Evolutionary conservation across 192 early-diverging fungal genomes (phyloP).

Genomic region (Podila minutissima): DNA sequence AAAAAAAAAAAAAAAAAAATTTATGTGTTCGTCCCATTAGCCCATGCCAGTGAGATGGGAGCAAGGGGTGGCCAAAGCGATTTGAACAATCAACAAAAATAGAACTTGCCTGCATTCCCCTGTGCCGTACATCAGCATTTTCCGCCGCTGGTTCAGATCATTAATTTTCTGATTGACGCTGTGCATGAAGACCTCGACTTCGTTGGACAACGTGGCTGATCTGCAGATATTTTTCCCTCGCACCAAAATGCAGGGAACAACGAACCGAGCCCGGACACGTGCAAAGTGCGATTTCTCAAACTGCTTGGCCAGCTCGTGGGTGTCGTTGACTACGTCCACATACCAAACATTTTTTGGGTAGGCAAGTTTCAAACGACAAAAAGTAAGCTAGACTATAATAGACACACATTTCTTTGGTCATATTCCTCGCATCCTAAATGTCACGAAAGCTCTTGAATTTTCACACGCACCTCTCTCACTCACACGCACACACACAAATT

Average conservation of each 20-base stretch:
- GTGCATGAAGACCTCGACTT: conserved; percentile 51
- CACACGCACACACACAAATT: not conserved
- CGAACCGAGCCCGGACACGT: conserved; percentile 49
- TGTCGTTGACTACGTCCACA: conserved; percentile 38
- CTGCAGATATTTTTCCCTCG: conserved; percentile 48
- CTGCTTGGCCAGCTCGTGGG: conserved; percentile 37
- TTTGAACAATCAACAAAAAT: not conserved
- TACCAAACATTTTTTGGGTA: not conserved
- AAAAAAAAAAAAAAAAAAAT: too few relatives aligned
- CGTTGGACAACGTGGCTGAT: conserved; percentile 50
- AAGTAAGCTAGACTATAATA: too few relatives aligned
- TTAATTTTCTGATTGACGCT: conserved; percentile 48
- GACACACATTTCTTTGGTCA: too few relatives aligned
- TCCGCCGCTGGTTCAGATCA: conserved; percentile 45
- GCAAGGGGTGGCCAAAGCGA: too few relatives aligned
- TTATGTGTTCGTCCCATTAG: too few relatives aligned
- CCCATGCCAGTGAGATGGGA: too few relatives aligned
- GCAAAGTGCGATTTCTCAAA: conserved; percentile 54
- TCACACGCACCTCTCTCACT: too few relatives aligned
- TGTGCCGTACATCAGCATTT: conserved; percentile 48
- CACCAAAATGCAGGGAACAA: conserved; percentile 48
- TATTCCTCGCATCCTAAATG: too few relatives aligned
- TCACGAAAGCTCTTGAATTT: too few relatives aligned
- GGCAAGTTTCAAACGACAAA: too few relatives aligned
- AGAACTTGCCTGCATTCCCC: conserved; percentile 32